These are phyloP conservation scores for Ricinus communis DNA, from an alignment of 345 rosid genomes.

Conservation along the genomic window DNA sequence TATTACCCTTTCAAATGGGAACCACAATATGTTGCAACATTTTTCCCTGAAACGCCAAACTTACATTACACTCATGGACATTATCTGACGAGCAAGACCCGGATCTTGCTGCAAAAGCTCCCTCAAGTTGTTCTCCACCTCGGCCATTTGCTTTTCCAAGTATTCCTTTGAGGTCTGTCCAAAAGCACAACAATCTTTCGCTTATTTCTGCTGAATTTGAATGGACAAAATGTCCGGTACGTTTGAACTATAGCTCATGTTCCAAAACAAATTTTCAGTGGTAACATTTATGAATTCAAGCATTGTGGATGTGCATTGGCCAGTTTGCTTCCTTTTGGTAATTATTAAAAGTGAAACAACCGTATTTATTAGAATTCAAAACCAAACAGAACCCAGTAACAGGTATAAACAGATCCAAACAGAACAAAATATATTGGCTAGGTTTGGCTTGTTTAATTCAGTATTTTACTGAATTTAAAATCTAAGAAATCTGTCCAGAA, in stretches of 20 bases:
- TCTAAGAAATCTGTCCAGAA: too few species aligned
- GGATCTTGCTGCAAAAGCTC: constrained; percentile 97
- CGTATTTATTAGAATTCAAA: too few species aligned
- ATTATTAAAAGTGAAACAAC: neutral
- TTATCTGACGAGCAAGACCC: constrained; percentile 76
- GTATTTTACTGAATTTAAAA: too few species aligned
- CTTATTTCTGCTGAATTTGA: neutral
- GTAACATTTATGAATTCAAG: too few species aligned
- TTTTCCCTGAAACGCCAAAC: neutral
- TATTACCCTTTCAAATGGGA: too few species aligned
- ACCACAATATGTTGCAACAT: too few species aligned
- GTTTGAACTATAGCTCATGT: neutral
- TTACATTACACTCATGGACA: constrained; percentile 58
- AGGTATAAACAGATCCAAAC: too few species aligned
- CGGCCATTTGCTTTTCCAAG: constrained; percentile 80
- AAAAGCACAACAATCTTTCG: constrained; percentile 15
- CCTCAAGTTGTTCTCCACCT: constrained; percentile 80
- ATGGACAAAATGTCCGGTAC: neutral
- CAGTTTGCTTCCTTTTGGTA: too few species aligned
- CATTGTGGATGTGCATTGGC: too few species aligned
- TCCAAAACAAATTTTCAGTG: neutral
- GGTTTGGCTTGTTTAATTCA: too few species aligned
- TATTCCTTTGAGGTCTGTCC: constrained; percentile 81
- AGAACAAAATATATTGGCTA: too few species aligned
- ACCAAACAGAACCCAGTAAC: too few species aligned